Base-by-base conservation (phyloP, 176 grass and related monocot species). In the Musa itinerans region DNA sequence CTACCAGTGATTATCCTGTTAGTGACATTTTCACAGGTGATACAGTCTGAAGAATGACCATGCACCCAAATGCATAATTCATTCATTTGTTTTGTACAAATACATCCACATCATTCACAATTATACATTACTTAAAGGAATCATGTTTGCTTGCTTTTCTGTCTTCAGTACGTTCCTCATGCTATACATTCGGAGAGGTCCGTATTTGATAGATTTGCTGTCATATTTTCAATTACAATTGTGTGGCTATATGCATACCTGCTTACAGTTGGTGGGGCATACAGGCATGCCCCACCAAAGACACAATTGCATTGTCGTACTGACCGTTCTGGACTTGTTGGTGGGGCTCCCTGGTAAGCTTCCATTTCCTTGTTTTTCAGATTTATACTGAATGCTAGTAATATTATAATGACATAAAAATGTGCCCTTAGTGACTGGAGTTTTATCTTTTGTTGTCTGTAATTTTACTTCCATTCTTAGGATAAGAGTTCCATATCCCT, bases 401-500 rank as follows among this genome's bases (percentile, higher is more conserved):
- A 15, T 54, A 23, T 13, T 56, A 17, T 15, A 55, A 17, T 23
- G 20, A 54, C 20, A 17, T 62, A 17, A 62, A 62, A 62, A 43
- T 62, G 20, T 15, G 17, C 57, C 15, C 20, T 5, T 62, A 62
- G 12, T 62, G 57, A n/a, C 9, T 15, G 57, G 17, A 69, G 10
- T 63, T 9, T 12, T 65, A 53, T 24, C 15, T 12, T 43, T 7
- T 76, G 27, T n/a, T 74, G 19, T 62, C 17, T 10, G 8, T 49
- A 16, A 22, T 48, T 61, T 12, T 14, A 62, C 1, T 14, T 43
- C 29, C 3, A 25, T 49, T 7, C 55, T 10, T 25, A 93, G 95
- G 95, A 92, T 99, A 87, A 82, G 86, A 13, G 78, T 99, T 74
- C 95, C 95, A 0, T 99, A 99, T 70, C 95, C 95, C 52, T 99